Conservation (phyloP, 768 basidiomycete genomes). For the Hortiboletus flavorubellus region DNA sequence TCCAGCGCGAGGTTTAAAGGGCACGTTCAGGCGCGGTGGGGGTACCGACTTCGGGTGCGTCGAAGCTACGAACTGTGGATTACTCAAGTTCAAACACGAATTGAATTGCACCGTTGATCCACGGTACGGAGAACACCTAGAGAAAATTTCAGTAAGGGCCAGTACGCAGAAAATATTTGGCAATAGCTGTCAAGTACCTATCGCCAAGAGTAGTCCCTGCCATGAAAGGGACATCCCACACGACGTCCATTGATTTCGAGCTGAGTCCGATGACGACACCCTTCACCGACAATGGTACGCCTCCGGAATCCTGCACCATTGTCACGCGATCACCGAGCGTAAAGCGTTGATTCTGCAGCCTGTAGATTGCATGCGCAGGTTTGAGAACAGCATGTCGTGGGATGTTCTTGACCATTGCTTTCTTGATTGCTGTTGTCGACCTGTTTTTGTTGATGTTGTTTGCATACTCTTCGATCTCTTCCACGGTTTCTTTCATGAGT, state of each 20-base stretch:
- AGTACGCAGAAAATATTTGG: neutral
- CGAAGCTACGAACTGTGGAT: constrained; percentile 80
- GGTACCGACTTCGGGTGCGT: constrained; percentile 58
- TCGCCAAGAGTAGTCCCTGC: constrained; percentile 84
- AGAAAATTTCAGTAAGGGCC: neutral
- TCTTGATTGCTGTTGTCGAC: constrained; percentile 68
- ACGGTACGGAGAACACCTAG: constrained; percentile 87
- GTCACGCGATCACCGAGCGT: constrained; percentile 89
- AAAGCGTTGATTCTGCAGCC: constrained; percentile 87
- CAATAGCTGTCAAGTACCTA: constrained; percentile 43
- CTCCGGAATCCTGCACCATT: constrained; percentile 94
- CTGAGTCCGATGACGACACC: constrained; percentile 93
- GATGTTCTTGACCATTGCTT: constrained; percentile 89
- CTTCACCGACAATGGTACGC: constrained; percentile 86
- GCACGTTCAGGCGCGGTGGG: constrained; percentile 42
- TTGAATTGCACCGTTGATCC: constrained; percentile 87
- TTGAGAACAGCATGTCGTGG: constrained; percentile 93
- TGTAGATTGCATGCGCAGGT: constrained; percentile 84
- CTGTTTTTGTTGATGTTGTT: constrained; percentile 63
- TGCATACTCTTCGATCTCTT: constrained; percentile 73
- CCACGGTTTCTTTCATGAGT: constrained; percentile 83
- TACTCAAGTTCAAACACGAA: constrained; percentile 83
- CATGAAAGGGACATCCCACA: constrained; percentile 97
- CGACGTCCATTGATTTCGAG: constrained; percentile 84
- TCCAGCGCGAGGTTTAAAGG: constrained; percentile 68